A percentile compares a stretch with the other conserved stretches of the same genome.
Evolutionary conservation across 768 basidiomycete genomes (phyloP).

Genomic region (Collybia mongolica): DNA sequence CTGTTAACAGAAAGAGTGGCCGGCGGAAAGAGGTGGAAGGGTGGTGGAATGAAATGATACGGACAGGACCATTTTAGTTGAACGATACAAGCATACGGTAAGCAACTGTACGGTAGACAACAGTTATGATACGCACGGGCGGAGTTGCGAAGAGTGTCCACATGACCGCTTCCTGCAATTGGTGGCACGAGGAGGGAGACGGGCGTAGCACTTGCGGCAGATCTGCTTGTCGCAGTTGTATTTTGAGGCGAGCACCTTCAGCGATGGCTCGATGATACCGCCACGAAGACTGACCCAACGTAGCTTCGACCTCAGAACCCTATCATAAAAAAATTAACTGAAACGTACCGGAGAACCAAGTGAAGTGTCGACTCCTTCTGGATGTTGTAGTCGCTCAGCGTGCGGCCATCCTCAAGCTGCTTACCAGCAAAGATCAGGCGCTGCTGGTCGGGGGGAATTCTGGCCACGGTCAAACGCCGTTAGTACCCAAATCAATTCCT

Average conservation of each 20-base stretch:
- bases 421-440: conserved; percentile 97
- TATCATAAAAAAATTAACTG: neutral
- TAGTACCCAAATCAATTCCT: neutral
- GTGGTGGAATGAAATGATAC: neutral
- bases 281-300: conserved; percentile 73
- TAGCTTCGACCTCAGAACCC: neutral
- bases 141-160: conserved; percentile 88
- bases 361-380: conserved; percentile 98
- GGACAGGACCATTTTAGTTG: no score
- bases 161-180: conserved; percentile 98
- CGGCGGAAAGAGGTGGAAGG: conserved; percentile 25
- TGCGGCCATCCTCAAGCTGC: conserved; percentile 98
- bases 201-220: conserved; percentile 99
- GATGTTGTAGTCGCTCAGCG: conserved; percentile 95
- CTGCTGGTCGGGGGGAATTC: conserved; percentile 94
- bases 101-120: no score
- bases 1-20: neutral
- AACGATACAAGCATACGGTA: no score
- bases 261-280: conserved; percentile 98
- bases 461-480: conserved; percentile 18
- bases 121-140: conserved; percentile 61
- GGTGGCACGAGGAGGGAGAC: conserved; percentile 98
- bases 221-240: conserved; percentile 99
- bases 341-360: conserved; percentile 87
- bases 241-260: conserved; percentile 95